A percentile compares a stretch with the other conserved stretches of the same genome.
Evolutionary conservation across 2,329 filamentous ascomycete genomes (phyloP).

Genomic region (Allantophomopsis cytisporea): DNA sequence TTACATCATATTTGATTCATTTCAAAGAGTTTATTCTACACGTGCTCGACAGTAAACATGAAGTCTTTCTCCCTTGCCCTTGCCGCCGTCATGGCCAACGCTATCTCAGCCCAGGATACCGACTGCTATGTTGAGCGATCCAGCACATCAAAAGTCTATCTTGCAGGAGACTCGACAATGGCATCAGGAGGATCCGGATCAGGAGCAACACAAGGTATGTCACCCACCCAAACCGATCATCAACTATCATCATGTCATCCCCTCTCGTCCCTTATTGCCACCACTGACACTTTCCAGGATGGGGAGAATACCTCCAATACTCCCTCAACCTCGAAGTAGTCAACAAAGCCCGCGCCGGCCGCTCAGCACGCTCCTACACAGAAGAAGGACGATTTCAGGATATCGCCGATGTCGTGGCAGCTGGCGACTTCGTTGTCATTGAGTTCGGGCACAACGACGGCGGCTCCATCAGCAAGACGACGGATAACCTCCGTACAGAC

Average conservation of each 20-base stretch:
- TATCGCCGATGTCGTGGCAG: slow-evolving; percentile 35
- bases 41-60: slow-evolving; percentile 3
- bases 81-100: slow-evolving; percentile 10
- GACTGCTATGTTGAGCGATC: slow-evolving; percentile 4
- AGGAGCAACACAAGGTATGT: slow-evolving; percentile 22
- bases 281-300: slow-evolving; percentile 3
- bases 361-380: slow-evolving; percentile 50
- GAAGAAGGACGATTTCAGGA: slow-evolving; percentile 49
- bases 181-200: slow-evolving; percentile 29
- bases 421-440: slow-evolving; percentile 54
- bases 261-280: slow-evolving; percentile 39
- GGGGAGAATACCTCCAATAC: slow-evolving; percentile 13
- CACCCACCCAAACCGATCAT: not conserved
- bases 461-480: slow-evolving; percentile 29
- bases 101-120: slow-evolving; percentile 6
- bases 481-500: slow-evolving; percentile 47
- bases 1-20: not conserved
- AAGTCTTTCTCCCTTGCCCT: slow-evolving; percentile 5
- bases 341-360: slow-evolving; percentile 52
- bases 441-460: slow-evolving; percentile 66
- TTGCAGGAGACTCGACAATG: slow-evolving; percentile 51
- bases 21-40: not conserved
- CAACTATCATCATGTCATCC: too few relatives aligned
- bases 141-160: slow-evolving; percentile 28
- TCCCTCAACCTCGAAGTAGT: slow-evolving; percentile 4